phyloP scores from a whole-genome alignment of 139 green algal species.

The Coelastrella sp. region DNA sequence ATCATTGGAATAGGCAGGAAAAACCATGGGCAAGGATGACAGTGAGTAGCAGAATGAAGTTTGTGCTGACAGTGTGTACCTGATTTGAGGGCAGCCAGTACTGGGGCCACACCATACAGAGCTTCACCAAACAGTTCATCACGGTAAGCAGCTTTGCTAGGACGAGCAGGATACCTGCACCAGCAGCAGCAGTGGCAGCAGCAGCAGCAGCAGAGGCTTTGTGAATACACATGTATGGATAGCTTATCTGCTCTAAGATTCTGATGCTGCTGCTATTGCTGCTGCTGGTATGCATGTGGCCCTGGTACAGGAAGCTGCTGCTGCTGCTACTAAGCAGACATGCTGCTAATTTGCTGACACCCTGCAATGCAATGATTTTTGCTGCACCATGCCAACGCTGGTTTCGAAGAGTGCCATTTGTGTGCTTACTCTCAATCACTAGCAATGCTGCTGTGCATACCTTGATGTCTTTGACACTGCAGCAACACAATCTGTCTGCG shows the following conservation, averaged over 20 bases:
- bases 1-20: too few relatives aligned
- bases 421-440: too few relatives aligned
- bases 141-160: constrained; percentile 18
- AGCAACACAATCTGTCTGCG: neutral
- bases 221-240: neutral
- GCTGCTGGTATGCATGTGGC: neutral
- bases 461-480: neutral
- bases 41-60: too few relatives aligned
- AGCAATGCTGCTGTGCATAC: neutral
- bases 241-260: neutral
- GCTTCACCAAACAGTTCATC: constrained; percentile 57
- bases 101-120: constrained; percentile 85
- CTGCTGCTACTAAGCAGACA: too few relatives aligned
- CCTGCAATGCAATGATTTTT: too few relatives aligned
- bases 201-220: neutral
- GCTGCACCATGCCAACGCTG: too few relatives aligned
- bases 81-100: constrained; percentile 75
- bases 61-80: constrained; percentile 29
- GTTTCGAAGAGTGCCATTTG: too few relatives aligned
- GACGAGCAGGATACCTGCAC: constrained; percentile 44
- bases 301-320: neutral
- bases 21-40: too few relatives aligned
- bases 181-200: neutral
- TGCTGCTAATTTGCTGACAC: too few relatives aligned
- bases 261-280: neutral